Evolutionary conservation across 495 filamentous ascomycete genomes (phyloP), one percentile per base, ranked within the genome.

Genomic region (Podospora conica): DNA sequence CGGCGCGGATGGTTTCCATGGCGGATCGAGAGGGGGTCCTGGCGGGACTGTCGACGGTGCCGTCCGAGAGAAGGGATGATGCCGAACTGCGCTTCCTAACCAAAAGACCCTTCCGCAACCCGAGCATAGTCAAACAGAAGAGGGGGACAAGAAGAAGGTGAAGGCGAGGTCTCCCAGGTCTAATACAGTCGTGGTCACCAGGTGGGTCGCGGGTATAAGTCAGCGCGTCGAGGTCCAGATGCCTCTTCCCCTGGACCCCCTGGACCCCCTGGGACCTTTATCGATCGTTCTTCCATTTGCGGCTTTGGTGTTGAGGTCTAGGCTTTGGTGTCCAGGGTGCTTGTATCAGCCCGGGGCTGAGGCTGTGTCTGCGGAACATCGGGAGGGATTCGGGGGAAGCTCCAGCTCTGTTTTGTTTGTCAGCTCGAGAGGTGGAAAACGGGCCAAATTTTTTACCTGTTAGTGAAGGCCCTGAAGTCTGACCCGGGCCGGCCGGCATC

Each of bases 1-100:
- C 67, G 4, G 66, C 66, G 18, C 65, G 64, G 53, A 71, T 68
- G 60, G 71, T 70, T 22, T 74, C 71, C 71, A 74, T 74, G 63
- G 65, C 63, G 48, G 69, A 56, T 40, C 59, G 60, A 22, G 53
- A 48, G 31, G 66, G 21, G 12, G 56, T 53, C 27, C 59, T 59
- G 40, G 53, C 15, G 31, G 33, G 57, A 27, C 58, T 9, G 57
- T 65, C 63, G 12, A 65, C 54, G 28, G 68, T 56, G 55, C 54
- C 64, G 61, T 69, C 58, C 11, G 64, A 65, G 20, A 54, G 21
- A 55, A 70, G 33, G 53, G 71, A 70, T 28, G 69, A 69, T 60
- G 65, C 60, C 29, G 69, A 70, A 33, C 59, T 65, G 65, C 71
- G 69, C 66, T 69, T 69, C 58, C 55, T 56, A 20, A 61, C 58